Conservation (phyloP, 371 early-diverging fungal genomes). For the Phascolomyces articulosus region DNA sequence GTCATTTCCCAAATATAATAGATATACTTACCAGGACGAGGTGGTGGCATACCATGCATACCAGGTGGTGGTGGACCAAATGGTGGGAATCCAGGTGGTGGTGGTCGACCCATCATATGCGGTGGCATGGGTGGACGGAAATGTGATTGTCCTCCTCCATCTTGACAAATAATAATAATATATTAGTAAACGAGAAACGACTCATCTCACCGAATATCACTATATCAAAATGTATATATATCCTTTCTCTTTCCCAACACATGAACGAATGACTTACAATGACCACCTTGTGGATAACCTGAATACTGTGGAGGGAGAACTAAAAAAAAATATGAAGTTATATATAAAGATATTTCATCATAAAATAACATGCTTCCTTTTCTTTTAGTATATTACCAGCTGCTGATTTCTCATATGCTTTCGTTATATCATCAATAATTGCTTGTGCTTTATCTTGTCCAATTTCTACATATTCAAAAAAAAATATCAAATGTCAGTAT, state of each 20-base stretch:
- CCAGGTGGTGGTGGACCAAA: constrained; percentile 51
- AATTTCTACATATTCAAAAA: constrained; percentile 47
- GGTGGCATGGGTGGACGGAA: constrained; percentile 42
- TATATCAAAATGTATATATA: no score
- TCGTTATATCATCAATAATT: constrained; percentile 62
- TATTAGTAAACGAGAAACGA: no score
- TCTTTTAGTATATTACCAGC: constrained; percentile 37
- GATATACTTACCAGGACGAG: constrained; percentile 18
- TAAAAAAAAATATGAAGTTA: constrained; percentile 11
- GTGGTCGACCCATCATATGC: constrained; percentile 52
- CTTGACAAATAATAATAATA: constrained; percentile 7
- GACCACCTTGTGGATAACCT: constrained; percentile 46
- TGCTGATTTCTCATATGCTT: constrained; percentile 57
- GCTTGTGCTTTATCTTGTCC: constrained; percentile 65
- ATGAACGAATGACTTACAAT: constrained; percentile 22
- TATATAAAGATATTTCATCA: not conserved
- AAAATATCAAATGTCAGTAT: not conserved
- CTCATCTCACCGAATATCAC: no score
- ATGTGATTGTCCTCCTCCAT: constrained; percentile 37
- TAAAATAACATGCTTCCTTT: not conserved
- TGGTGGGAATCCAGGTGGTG: constrained; percentile 49
- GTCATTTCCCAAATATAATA: not conserved
- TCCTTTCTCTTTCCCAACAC: no score
- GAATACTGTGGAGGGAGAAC: constrained; percentile 55
- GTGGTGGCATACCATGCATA: constrained; percentile 42